phyloP scores from a whole-genome alignment of 1,139 yeast genomes.

The Pichia cactophila region DNA sequence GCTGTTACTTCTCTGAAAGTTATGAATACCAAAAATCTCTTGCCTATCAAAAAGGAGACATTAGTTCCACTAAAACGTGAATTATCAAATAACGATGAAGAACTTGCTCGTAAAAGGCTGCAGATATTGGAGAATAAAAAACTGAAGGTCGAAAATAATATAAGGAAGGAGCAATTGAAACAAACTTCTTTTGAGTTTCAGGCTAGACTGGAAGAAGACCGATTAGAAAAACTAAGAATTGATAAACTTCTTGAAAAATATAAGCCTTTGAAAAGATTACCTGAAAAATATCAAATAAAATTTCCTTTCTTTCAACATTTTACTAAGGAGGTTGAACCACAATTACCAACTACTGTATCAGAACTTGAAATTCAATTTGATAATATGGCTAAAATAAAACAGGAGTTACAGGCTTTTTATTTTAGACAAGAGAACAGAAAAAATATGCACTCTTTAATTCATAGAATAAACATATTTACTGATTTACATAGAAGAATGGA shows the following conservation, averaged over 20 bases:
- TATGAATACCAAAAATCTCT: background rate
- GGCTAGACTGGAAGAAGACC: constrained; percentile 1
- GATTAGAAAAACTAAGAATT: constrained; percentile 3
- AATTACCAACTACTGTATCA: constrained; percentile 6
- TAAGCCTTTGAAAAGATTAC: constrained; percentile 11
- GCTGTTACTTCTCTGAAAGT: background rate
- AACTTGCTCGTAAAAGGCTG: constrained; percentile 7
- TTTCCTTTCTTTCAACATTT: constrained; percentile 2
- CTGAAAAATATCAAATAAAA: constrained; percentile 12
- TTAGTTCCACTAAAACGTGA: background rate
- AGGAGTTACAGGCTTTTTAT: background rate
- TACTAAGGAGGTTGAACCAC: constrained; percentile 1
- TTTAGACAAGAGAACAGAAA: constrained; percentile 5
- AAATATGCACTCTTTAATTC: constrained; percentile 8
- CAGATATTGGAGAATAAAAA: constrained; percentile 4
- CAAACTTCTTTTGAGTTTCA: background rate
- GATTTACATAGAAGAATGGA: constrained; percentile 8
- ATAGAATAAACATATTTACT: constrained; percentile 9
- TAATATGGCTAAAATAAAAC: background rate
- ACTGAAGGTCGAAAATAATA: constrained; percentile 1
- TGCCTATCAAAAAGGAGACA: background rate
- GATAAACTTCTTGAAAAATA: constrained; percentile 6
- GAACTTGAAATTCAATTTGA: constrained; percentile 10
- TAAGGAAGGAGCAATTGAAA: constrained; percentile 1
- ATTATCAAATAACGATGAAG: background rate